A percentile compares a stretch with the other conserved stretches of the same genome.
Evolutionary conservation across 2,329 filamentous ascomycete genomes (phyloP).

Genomic region (Fonsecaea pugnacius): DNA sequence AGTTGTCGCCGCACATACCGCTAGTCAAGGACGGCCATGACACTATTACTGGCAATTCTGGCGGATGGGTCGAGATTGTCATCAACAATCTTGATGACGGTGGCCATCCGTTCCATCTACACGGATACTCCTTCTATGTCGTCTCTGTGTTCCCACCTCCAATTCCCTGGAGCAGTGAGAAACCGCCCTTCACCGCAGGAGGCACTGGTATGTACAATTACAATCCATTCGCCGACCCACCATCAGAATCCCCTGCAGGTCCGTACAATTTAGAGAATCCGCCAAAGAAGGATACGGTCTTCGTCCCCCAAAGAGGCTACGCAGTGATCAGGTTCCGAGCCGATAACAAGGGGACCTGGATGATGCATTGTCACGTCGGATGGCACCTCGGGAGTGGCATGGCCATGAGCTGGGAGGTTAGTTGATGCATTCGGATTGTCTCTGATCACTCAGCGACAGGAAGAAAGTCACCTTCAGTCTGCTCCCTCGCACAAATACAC

Average conservation of each 20-base stretch:
- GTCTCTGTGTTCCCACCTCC: constrained; percentile 39
- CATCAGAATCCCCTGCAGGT: constrained; percentile 19
- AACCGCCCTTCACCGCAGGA: constrained; percentile 6
- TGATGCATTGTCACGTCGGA: constrained; percentile 46
- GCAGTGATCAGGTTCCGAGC: constrained; percentile 42
- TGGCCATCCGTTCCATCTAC: constrained; percentile 56
- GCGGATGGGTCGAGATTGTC: constrained; percentile 48
- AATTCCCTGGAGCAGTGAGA: constrained; percentile 36
- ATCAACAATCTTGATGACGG: constrained; percentile 46
- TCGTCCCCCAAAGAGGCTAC: constrained; percentile 24
- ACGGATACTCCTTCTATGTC: constrained; percentile 58
- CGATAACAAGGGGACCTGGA: constrained; percentile 44
- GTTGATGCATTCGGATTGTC: background rate
- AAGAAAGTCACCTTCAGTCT: background rate
- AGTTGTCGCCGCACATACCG: constrained; percentile 41
- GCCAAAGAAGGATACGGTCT: constrained; percentile 20
- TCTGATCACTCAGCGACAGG: background rate
- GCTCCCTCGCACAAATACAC: background rate
- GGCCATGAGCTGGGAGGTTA: constrained; percentile 47
- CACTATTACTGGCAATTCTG: background rate
- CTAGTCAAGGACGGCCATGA: background rate
- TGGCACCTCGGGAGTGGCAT: constrained; percentile 51
- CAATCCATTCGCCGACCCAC: constrained; percentile 17
- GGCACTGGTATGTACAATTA: constrained; percentile 17
- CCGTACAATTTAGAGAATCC: constrained; percentile 23